Conservation (phyloP, 2,329 filamentous ascomycete species). For the Exophiala phaeomuriformis region DNA sequence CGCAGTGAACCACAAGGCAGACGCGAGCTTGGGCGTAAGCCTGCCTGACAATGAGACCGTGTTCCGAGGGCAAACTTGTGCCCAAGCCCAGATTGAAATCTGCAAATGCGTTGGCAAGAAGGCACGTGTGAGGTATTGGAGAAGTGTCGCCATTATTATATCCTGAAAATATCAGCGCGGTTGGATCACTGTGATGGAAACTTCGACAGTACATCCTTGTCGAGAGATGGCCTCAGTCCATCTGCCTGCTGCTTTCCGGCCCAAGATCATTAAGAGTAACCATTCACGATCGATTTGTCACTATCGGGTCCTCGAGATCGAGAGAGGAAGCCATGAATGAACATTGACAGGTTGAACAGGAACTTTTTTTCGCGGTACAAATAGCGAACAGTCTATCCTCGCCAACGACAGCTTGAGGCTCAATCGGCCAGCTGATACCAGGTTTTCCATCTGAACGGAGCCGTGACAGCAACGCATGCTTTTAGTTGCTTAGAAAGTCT, state of each 20-base stretch:
- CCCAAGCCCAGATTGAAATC: conserved; percentile 22
- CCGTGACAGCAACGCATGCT: conserved; percentile 1
- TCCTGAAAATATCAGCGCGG: not conserved
- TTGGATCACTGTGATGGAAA: not conserved
- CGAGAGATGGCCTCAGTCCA: conserved; percentile 1
- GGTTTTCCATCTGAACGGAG: not conserved
- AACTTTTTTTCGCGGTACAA: conserved; percentile 8
- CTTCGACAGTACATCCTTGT: conserved; percentile 15
- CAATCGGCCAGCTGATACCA: conserved; percentile 7
- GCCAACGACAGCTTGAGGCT: conserved; percentile 5
- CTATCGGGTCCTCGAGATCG: not conserved
- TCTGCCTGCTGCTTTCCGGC: conserved; percentile 15
- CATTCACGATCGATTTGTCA: conserved; percentile 15
- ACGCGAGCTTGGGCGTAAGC: not conserved
- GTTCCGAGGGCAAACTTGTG: conserved; percentile 8
- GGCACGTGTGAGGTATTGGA: too few species aligned
- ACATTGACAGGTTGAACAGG: conserved; percentile 16
- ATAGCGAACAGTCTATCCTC: conserved; percentile 12
- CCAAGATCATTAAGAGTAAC: conserved; percentile 8
- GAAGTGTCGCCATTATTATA: conserved; percentile 14
- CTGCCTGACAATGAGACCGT: not conserved
- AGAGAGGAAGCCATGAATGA: conserved; percentile 2
- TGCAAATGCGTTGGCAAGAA: conserved; percentile 15
- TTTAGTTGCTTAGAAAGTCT: conserved; percentile 3
- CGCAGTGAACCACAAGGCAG: not conserved